Conservation (phyloP, 73 alveolate genomes). For the Paramecium sexaurelia region DNA sequence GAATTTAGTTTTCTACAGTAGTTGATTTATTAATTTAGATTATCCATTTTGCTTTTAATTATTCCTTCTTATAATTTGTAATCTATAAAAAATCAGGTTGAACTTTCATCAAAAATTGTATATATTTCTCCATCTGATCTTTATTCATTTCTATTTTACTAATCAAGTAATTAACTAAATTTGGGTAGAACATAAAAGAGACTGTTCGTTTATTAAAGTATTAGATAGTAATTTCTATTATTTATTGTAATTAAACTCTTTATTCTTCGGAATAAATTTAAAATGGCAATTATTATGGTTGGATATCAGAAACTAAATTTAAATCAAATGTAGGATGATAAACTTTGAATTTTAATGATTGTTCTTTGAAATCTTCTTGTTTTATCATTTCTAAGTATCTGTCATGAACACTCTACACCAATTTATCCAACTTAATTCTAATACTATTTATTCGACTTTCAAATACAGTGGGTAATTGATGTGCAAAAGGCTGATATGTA, state of each 20-base stretch:
- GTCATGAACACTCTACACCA: not conserved
- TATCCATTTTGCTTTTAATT: not conserved
- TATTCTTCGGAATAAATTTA: not conserved
- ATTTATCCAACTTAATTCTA: not conserved
- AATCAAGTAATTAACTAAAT: not conserved
- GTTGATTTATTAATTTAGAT: not conserved
- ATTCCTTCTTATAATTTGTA: not conserved
- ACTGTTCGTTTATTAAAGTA: not conserved
- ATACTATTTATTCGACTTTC: not conserved
- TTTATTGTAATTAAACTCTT: not conserved
- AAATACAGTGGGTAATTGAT: not conserved
- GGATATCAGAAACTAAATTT: not conserved
- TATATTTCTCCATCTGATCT: not conserved
- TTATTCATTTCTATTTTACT: not conserved
- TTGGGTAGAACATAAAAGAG: not conserved
- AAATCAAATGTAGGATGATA: slow-evolving; percentile 31
- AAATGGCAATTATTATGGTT: not conserved
- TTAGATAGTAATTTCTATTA: not conserved
- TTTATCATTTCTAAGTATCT: not conserved
- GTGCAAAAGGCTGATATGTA: not conserved
- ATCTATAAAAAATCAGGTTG: not conserved
- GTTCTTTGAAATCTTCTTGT: not conserved
- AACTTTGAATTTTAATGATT: not conserved
- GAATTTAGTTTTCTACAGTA: not conserved
- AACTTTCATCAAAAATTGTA: not conserved